Base-by-base conservation (phyloP, 768 basidiomycete species). In the Podaxis sp. region DNA sequence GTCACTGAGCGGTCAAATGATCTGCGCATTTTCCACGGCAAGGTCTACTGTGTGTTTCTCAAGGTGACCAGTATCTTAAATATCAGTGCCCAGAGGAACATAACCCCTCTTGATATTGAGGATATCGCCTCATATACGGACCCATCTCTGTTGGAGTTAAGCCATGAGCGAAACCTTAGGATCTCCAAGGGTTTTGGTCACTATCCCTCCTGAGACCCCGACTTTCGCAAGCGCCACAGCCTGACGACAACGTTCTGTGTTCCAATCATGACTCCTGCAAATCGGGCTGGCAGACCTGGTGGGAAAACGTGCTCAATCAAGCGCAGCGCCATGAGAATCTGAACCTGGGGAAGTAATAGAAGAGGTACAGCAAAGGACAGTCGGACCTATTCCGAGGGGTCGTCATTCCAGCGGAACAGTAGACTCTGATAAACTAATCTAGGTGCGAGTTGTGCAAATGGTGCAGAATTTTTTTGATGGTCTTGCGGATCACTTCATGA, bases 61-160 rank as follows among this genome's bases (percentile, higher is more conserved):
- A 86, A 46, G 19, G 44, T 2, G 44, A 46, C n/a, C n/a, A 9
- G 6, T 19, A 46, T 46, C 19, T 46, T 46, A 6, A 4, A 22
- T 22, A 19, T 17, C 17, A 1, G 9, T 9, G 8, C 44, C 2
- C 7, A n/a, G 44, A 8, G 44, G 8, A 19, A 17, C 7, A 19
- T 19, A 19, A 2, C 3, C 15, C 6, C n/a, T 17, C 7, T 46
- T 1, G 19, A 46, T 46, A 46, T 46, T n/a, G 19, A 7, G n/a
- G n/a, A 6, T 17, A 4, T 19, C 17, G 2, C n/a, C 44, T 22
- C 44, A 8, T 46, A 46, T 46, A 19, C 9, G n/a, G 19, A 46
- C 44, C 44, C 33, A 33, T 33, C 30, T 8, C 1, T 33, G 33
- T 33, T 33, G 33, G 2, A 9, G 33, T 33, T 33, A 33, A 33